Evolutionary conservation across 2,329 filamentous ascomycete species (phyloP).

Genomic region (Cordyceps javanica): DNA sequence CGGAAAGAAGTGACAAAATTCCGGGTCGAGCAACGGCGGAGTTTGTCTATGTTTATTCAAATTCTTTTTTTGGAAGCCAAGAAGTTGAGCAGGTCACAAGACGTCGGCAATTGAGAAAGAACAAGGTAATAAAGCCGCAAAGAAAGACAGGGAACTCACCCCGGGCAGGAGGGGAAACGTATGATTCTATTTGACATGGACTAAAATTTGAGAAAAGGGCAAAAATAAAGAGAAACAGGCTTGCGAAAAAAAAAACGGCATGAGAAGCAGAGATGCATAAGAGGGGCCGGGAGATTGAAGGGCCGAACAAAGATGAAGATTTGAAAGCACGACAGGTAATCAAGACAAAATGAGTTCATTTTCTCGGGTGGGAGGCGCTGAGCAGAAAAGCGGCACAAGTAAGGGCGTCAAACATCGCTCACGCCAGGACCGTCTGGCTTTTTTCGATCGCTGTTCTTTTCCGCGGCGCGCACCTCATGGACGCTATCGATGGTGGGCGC

Average conservation of each 20-base stretch:
- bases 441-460: neutral
- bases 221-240: neutral
- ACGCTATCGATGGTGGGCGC: neutral
- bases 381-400: neutral
- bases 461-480: conserved; percentile 2
- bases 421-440: neutral
- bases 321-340: neutral
- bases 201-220: neutral
- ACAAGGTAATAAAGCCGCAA: no score
- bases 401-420: neutral
- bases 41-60: no score
- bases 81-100: neutral
- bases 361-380: neutral
- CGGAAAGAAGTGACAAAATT: neutral
- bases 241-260: neutral
- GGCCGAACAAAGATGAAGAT: neutral
- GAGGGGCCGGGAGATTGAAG: neutral
- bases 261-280: neutral
- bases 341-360: neutral
- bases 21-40: neutral
- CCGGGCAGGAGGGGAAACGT: neutral
- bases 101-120: neutral
- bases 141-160: neutral
- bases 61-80: no score
- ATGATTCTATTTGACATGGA: neutral